Evolutionary conservation across 1,284 basidiomycete genomes (phyloP).

Genomic region (Sphagnurus paluster): DNA sequence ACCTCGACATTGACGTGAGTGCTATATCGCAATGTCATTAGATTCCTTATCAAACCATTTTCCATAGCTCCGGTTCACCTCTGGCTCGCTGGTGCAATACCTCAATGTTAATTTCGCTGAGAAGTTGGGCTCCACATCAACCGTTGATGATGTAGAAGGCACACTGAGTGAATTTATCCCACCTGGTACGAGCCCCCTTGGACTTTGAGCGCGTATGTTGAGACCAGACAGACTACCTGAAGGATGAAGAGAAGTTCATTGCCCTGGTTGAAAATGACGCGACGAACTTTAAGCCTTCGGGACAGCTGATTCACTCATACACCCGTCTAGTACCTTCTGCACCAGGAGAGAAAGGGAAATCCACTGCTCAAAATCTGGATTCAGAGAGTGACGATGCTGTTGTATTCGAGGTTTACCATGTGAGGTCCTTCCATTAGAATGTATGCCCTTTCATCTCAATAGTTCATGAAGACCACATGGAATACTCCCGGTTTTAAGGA

Average conservation of each 20-base stretch:
- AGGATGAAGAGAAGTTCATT: slow-evolving; percentile 64
- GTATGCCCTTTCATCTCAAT: not conserved
- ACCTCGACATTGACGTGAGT: slow-evolving; percentile 79
- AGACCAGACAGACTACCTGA: slow-evolving; percentile 55
- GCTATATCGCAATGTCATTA: slow-evolving; percentile 2
- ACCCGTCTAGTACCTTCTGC: slow-evolving; percentile 47
- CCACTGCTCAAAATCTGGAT: slow-evolving; percentile 34
- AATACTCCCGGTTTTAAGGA: slow-evolving; percentile 88
- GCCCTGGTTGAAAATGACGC: slow-evolving; percentile 75
- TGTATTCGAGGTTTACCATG: slow-evolving; percentile 86
- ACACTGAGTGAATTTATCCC: slow-evolving; percentile 82
- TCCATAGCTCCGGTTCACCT: slow-evolving; percentile 74
- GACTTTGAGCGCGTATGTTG: not conserved
- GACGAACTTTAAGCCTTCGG: slow-evolving; percentile 72
- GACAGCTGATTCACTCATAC: slow-evolving; percentile 78
- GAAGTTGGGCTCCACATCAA: slow-evolving; percentile 69
- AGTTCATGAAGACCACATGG: slow-evolving; percentile 67
- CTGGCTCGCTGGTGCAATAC: slow-evolving; percentile 81
- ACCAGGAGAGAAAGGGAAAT: slow-evolving; percentile 54
- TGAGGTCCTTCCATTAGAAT: slow-evolving; percentile 40
- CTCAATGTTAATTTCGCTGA: slow-evolving; percentile 70
- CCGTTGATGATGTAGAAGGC: slow-evolving; percentile 87
- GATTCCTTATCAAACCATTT: not conserved
- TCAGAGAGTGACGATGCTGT: slow-evolving; percentile 61
- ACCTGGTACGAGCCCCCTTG: slow-evolving; percentile 43